phyloP scores from a whole-genome alignment of 164 flowering plant genomes.

The Nymphaea thermarum region DNA sequence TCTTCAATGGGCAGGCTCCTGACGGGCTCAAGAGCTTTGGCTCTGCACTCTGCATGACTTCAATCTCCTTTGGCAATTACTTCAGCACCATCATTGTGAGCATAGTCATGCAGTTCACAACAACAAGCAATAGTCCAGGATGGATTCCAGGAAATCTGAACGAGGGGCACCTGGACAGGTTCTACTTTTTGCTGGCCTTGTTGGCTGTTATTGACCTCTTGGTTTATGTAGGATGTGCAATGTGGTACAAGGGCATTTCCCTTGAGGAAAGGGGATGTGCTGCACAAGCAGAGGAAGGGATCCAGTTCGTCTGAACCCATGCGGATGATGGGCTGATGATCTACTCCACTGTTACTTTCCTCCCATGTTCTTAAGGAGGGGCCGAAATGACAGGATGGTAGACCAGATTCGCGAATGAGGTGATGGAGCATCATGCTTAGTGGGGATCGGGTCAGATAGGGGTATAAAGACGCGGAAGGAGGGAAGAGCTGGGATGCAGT shows the following conservation, averaged over 20 bases:
- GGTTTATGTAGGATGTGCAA: conserved; percentile 52
- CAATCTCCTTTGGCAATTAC: conserved; percentile 85
- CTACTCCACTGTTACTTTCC: too few relatives aligned
- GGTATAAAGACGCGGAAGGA: too few relatives aligned
- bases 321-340: neutral
- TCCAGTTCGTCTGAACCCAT: conserved; percentile 2
- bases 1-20: conserved; percentile 82
- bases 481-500: too few relatives aligned
- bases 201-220: conserved; percentile 48
- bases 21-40: conserved; percentile 92
- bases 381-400: too few relatives aligned
- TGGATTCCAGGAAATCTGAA: conserved; percentile 95
- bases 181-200: conserved; percentile 70
- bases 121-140: conserved; percentile 52
- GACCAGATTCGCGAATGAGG: too few relatives aligned
- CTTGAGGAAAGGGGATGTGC: conserved; percentile 21
- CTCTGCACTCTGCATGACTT: conserved; percentile 90
- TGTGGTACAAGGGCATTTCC: conserved; percentile 61
- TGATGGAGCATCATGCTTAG: too few relatives aligned
- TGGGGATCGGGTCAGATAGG: too few relatives aligned
- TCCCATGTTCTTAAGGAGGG: neutral
- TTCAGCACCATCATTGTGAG: conserved; percentile 74
- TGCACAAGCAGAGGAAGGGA: conserved; percentile 3
- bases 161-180: conserved; percentile 80
- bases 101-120: conserved; percentile 70